Evolutionary conservation across 805 yeast genomes (phyloP), one percentile per base, ranked within the genome.

Genomic region (Saturnispora ahearnii): DNA sequence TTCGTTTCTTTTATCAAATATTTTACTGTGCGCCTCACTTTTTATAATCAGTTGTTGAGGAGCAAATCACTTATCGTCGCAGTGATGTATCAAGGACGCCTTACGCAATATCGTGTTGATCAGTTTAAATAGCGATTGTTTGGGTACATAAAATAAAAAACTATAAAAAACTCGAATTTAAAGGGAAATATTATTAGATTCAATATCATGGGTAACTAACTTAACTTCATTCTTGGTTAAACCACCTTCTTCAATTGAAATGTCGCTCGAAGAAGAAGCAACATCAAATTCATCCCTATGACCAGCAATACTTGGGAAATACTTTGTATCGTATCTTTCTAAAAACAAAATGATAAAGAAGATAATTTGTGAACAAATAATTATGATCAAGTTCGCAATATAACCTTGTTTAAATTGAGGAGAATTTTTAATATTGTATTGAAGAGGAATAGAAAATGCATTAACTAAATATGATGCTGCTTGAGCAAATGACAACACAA

Each of bases 361-460:
- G 2, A 51, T 31, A 21, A 58, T 10, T 28, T 51, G 53, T 9
- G 53, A 48, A 10, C 33, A 9, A 15, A 33, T 43, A 21, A 55
- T 28, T 22, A 57, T 46, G 4, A 43, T 52, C 2, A 58, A 28
- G 30, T 56, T 57, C 9, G 53, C 51, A 36, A 44, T 51, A 34
- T 56, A 55, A 31, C 61, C 59, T 6, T 50, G 36, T 26, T 45
- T 22, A 21, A 57, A 58, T 22, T 45, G 30, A 13, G 61, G 61
- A 1, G 54, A 49, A 15, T 50, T 32, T 10, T 48, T 34, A 15
- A 50, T 24, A 31, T 56, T 50, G 40, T 47, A 58, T 38, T 58
- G 61, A 4, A 58, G 41, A n/a, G 61, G 60, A 38, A 55, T 54
- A 4, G 54, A 50, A 50, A 54, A 57, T 4, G 61, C 57, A 43